Percentiles rank a stretch among this genome's conserved stretches.
Conservation (phyloP, 345 rosid species). For the Salix purpurea region DNA sequence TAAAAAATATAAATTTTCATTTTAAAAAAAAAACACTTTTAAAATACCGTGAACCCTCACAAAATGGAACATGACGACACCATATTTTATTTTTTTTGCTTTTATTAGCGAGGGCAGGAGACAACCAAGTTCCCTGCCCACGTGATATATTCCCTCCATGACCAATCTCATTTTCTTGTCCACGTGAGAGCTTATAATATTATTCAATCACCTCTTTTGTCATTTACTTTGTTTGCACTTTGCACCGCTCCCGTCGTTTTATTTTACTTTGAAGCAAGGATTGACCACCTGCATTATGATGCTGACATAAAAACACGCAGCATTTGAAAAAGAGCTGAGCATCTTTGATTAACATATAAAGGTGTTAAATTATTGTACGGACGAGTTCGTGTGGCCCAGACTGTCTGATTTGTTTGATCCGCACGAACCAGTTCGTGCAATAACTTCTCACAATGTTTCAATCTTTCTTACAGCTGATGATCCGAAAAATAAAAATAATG, state of each 20-base stretch:
- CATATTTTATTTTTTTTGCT: no score
- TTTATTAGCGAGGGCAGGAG: background rate
- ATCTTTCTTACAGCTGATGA: background rate
- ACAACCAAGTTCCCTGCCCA: constrained; percentile 11
- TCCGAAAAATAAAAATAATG: background rate
- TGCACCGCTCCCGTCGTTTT: background rate
- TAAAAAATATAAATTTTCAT: no score
- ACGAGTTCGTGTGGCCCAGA: background rate
- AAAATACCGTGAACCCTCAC: no score
- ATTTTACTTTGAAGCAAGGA: background rate
- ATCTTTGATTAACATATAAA: background rate
- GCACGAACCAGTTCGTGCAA: background rate
- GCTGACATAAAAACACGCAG: background rate
- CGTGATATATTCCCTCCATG: constrained; percentile 8
- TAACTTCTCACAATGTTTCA: background rate
- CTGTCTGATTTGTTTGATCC: background rate
- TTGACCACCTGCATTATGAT: background rate
- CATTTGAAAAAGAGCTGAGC: background rate
- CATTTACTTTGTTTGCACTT: background rate
- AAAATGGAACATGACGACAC: background rate
- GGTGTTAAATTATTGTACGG: background rate
- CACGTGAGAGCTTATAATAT: constrained; percentile 4
- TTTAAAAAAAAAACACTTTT: no score
- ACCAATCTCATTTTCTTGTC: background rate
- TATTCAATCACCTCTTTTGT: background rate